phyloP scores from a whole-genome alignment of 1,284 basidiomycete genomes.

The Rhodotorula mucilaginosa region DNA sequence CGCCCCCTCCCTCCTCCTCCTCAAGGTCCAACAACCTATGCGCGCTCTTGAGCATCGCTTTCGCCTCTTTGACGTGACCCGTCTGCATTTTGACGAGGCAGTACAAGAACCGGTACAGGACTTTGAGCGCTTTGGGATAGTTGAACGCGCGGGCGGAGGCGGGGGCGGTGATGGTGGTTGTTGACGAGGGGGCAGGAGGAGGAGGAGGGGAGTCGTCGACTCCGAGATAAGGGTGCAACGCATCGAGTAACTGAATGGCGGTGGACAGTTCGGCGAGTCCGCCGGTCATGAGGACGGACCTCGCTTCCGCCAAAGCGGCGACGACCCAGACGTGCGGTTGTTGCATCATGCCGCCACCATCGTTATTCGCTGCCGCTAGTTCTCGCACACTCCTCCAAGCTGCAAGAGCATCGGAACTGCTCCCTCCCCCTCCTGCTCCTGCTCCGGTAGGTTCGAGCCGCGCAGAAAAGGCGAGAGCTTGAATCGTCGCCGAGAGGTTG shows the following conservation, averaged over 20 bases:
- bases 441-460: background rate
- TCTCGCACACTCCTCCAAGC: conserved; percentile 14
- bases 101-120: conserved; percentile 17
- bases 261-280: conserved; percentile 3
- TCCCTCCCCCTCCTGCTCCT: background rate
- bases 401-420: conserved; percentile 1
- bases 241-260: background rate
- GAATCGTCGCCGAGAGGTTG: background rate
- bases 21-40: conserved; percentile 20
- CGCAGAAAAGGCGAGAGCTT: background rate
- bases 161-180: too few relatives aligned
- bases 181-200: background rate
- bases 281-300: conserved; percentile 2
- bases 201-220: background rate
- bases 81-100: conserved; percentile 13
- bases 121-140: background rate
- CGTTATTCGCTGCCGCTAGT: background rate
- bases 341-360: background rate
- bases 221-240: background rate
- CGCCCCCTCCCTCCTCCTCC: background rate
- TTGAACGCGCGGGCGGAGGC: too few relatives aligned
- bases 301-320: conserved; percentile 8
- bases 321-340: conserved; percentile 4
- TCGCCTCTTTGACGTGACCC: conserved; percentile 18
- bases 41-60: conserved; percentile 19